Conservation (phyloP, 139 green algal species). For the Volvox reticuliferus region DNA sequence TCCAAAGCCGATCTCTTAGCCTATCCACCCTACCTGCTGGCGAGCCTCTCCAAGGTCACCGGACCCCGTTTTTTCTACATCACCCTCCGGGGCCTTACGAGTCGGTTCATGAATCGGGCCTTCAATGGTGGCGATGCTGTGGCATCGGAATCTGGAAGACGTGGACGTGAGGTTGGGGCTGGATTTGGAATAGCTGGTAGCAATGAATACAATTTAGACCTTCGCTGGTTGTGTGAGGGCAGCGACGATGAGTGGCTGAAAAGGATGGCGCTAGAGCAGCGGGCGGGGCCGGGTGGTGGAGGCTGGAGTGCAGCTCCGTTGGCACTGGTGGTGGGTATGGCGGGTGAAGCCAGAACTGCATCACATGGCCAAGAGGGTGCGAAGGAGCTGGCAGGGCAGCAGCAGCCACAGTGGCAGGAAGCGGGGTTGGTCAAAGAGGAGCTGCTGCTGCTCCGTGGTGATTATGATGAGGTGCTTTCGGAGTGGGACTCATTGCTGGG, state of each 20-base stretch:
- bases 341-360: not conserved
- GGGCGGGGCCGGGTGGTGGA: constrained; percentile 2
- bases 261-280: not conserved
- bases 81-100: not conserved
- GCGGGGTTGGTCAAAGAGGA: not conserved
- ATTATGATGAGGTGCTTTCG: constrained; percentile 1
- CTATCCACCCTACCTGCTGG: constrained; percentile 12
- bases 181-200: not conserved
- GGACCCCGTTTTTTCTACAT: not conserved
- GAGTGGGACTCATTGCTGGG: constrained; percentile 34
- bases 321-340: not conserved
- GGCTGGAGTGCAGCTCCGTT: not conserved
- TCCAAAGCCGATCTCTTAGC: not conserved
- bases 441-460: constrained; percentile 23
- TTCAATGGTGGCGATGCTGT: not conserved
- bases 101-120: not conserved
- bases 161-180: not conserved
- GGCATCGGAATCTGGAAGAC: not conserved
- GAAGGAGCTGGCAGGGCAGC: too few relatives aligned
- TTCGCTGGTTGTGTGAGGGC: constrained; percentile 9
- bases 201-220: not conserved
- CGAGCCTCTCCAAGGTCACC: not conserved
- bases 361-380: not conserved
- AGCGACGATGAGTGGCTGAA: constrained; percentile 20
- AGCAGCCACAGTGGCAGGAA: not conserved